Evolutionary conservation across 306 rosid genomes (phyloP).

Genomic region (Prunus davidiana): DNA sequence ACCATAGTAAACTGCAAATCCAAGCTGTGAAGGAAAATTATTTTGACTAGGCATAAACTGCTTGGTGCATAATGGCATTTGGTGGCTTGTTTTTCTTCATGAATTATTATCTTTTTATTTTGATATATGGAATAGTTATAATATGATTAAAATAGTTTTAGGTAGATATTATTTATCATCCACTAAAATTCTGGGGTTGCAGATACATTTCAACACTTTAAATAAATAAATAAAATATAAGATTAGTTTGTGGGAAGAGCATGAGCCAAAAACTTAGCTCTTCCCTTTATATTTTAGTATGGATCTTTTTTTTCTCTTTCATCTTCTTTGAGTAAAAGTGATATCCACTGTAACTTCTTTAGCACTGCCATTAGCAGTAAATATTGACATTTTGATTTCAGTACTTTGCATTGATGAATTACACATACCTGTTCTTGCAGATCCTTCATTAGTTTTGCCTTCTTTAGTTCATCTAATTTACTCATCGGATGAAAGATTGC

Average conservation of each 20-base stretch:
- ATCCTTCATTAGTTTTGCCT: constrained; percentile 64
- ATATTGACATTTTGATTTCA: not conserved
- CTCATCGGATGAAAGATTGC: constrained; percentile 48
- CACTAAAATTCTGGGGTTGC: not conserved
- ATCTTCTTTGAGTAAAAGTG: not conserved
- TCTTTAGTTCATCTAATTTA: constrained; percentile 58
- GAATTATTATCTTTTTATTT: too few relatives aligned
- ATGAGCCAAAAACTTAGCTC: not conserved
- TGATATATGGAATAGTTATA: too few relatives aligned
- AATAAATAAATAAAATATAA: not conserved
- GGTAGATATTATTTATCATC: not conserved
- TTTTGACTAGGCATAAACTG: not conserved
- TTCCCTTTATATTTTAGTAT: not conserved
- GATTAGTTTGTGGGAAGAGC: not conserved
- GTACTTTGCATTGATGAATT: constrained; percentile 22
- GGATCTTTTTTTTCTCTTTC: not conserved
- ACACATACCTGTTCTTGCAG: constrained; percentile 45
- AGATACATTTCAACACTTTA: not conserved
- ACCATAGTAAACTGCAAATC: not conserved
- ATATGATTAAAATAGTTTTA: not conserved
- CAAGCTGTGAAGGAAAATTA: not conserved
- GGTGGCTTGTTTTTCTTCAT: too few relatives aligned
- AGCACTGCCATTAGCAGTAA: not conserved
- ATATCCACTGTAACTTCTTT: not conserved
- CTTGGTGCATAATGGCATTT: not conserved